phyloP scores from a whole-genome alignment of 2,329 filamentous ascomycete genomes.

The Aaosphaeria arxii region DNA sequence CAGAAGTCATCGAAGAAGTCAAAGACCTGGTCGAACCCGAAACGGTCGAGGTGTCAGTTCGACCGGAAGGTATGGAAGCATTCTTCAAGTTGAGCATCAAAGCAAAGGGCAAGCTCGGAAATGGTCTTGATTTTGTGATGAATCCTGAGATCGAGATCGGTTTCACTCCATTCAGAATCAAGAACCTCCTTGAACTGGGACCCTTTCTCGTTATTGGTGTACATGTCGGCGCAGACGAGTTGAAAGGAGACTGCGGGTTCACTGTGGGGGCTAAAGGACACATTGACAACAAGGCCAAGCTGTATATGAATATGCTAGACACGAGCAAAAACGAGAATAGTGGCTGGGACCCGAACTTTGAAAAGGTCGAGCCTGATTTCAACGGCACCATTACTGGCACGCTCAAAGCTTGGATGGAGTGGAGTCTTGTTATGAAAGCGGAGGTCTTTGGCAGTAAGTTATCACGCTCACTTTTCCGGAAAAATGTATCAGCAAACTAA shows the following conservation, averaged over 20 bases:
- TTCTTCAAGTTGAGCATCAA: slow-evolving; percentile 12
- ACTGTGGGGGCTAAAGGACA: slow-evolving; percentile 13
- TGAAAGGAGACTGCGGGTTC: slow-evolving; percentile 11
- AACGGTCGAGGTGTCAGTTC: slow-evolving; percentile 11
- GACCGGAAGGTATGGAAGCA: slow-evolving; percentile 15
- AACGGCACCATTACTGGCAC: not conserved
- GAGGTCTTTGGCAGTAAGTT: slow-evolving; percentile 14
- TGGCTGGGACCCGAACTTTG: not conserved
- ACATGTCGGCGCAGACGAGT: slow-evolving; percentile 15
- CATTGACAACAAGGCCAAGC: not conserved
- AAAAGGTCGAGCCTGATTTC: not conserved
- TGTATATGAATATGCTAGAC: not conserved
- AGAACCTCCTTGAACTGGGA: slow-evolving; percentile 14
- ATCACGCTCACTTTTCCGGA: not conserved
- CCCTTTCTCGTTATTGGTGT: slow-evolving; percentile 19
- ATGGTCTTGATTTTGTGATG: slow-evolving; percentile 15
- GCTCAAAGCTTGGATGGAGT: slow-evolving; percentile 17
- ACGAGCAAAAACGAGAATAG: not conserved
- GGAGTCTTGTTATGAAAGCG: slow-evolving; percentile 17
- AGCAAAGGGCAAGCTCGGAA: slow-evolving; percentile 17
- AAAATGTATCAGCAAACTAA: not conserved
- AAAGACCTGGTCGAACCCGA: not conserved
- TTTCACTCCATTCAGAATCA: slow-evolving; percentile 16
- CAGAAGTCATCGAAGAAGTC: not conserved
- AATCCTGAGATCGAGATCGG: slow-evolving; percentile 20